Evolutionary conservation across 129 eudicot species (phyloP), one percentile per base, ranked within the genome.

Genomic region (Kitagawia praeruptora): DNA sequence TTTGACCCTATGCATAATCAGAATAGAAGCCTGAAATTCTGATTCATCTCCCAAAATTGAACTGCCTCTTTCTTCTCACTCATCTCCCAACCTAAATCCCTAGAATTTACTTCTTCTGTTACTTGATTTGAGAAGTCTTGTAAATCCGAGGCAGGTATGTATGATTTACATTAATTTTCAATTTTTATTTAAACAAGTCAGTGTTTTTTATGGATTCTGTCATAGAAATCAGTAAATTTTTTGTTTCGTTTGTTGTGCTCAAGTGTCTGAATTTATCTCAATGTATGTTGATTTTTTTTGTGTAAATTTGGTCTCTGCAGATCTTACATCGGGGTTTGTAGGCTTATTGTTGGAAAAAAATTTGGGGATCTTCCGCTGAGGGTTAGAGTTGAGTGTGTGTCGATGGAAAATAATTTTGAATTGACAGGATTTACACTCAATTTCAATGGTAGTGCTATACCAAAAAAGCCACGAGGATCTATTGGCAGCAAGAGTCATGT

Each of bases 371-470:
- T 45, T 83, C 82, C 75, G 76, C 74, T 46, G 78, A 79, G 81
- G 78, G 90, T 82, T 83, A 64, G 82, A 85, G 72, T 80, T 85
- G 64, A 82, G 89, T 79, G 77, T 25, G 80, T 86, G 89, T 87
- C 86, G 91, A 91, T 94, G 98, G 98, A 93, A 93, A 84, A 58
- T 77, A 88, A 81, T 38, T 47, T 83, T 81, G 83, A 70, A 5
- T 80, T 87, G 39, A 82, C 37, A 34, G 37, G 37, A 34, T 34
- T 34, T 34, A 34, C 37, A 34, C 37, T 34, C 37, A 34, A 41
- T 76, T 80, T 90, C 64, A 78, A 81, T 79, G 79, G 47, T n/a
- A n/a, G n/a, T 40, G 80, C 72, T 54, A 84, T 94, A 54, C 98
- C 98, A 0, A 94, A 86, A 87, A 86, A 95, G 2, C 90, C 88